Evolutionary conservation across 2,329 filamentous ascomycete species (phyloP).

Genomic region (Fusarium subglutinans): DNA sequence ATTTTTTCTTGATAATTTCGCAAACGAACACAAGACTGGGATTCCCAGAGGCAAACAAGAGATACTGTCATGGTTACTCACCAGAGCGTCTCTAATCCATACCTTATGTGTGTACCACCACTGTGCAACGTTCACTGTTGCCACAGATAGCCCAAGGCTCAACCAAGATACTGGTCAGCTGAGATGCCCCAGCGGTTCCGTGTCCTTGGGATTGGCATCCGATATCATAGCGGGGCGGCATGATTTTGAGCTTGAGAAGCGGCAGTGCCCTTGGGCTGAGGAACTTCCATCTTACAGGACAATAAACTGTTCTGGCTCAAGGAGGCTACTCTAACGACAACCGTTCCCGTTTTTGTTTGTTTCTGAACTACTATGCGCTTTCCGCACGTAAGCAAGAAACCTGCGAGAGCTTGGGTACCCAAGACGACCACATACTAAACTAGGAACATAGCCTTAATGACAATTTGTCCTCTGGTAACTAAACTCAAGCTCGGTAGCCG

Average conservation of each 20-base stretch:
- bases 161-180: constrained; percentile 9
- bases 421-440: not conserved
- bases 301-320: not conserved
- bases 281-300: constrained; percentile 11
- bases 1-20: not conserved
- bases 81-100: not conserved
- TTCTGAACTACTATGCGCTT: not conserved
- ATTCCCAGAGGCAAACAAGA: not conserved
- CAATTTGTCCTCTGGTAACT: not conserved
- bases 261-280: constrained; percentile 20
- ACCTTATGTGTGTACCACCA: not conserved
- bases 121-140: not conserved
- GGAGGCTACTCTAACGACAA: not conserved
- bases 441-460: not conserved
- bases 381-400: not conserved
- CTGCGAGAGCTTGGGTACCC: not conserved
- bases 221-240: constrained; percentile 20
- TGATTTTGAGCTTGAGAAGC: constrained; percentile 21
- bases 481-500: constrained; percentile 1
- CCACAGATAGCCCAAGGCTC: constrained; percentile 1
- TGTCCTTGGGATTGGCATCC: constrained; percentile 29
- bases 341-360: not conserved
- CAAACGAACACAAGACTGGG: not conserved
- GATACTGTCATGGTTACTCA: not conserved
- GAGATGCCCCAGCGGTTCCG: constrained; percentile 27